These are phyloP conservation scores for Umbelopsis ramanniana DNA, from an alignment of 192 early-diverging fungal genomes.

Conservation along the genomic window DNA sequence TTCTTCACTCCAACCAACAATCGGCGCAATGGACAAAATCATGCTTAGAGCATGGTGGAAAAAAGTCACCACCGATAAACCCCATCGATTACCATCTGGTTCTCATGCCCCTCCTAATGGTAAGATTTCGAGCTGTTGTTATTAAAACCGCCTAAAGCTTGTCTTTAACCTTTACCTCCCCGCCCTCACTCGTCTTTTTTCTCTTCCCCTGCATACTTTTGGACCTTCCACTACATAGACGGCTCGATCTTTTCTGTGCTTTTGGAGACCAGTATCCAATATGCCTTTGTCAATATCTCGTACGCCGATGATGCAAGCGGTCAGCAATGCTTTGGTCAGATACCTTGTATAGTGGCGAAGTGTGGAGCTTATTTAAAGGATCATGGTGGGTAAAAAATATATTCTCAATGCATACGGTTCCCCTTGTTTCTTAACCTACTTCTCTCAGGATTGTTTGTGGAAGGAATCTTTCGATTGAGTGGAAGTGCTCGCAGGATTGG, in stretches of 20 bases:
- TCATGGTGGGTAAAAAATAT: slow-evolving; percentile 25
- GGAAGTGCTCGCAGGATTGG: slow-evolving; percentile 77
- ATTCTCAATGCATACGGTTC: neutral
- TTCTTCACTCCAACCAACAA: neutral
- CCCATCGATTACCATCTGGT: neutral
- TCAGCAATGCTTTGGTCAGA: slow-evolving; percentile 28
- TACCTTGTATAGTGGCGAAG: slow-evolving; percentile 41
- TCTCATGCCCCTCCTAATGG: neutral
- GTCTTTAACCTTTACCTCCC: neutral
- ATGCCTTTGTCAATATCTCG: slow-evolving; percentile 26
- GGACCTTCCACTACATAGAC: neutral
- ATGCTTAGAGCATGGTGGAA: slow-evolving; percentile 15
- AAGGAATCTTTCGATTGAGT: slow-evolving; percentile 78
- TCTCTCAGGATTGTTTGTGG: slow-evolving; percentile 33
- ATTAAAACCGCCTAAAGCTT: neutral
- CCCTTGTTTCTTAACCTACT: neutral
- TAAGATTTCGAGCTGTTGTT: neutral
- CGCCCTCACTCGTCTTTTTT: neutral
- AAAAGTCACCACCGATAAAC: slow-evolving; percentile 17
- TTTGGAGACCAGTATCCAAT: slow-evolving; percentile 27
- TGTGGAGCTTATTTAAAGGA: slow-evolving; percentile 44
- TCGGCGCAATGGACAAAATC: slow-evolving; percentile 14
- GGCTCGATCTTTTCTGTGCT: slow-evolving; percentile 31
- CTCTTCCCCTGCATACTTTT: slow-evolving; percentile 15
- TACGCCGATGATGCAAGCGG: slow-evolving; percentile 30